Evolutionary conservation across 164 flowering plant species (phyloP).

Genomic region (Umbilicus rupestris): DNA sequence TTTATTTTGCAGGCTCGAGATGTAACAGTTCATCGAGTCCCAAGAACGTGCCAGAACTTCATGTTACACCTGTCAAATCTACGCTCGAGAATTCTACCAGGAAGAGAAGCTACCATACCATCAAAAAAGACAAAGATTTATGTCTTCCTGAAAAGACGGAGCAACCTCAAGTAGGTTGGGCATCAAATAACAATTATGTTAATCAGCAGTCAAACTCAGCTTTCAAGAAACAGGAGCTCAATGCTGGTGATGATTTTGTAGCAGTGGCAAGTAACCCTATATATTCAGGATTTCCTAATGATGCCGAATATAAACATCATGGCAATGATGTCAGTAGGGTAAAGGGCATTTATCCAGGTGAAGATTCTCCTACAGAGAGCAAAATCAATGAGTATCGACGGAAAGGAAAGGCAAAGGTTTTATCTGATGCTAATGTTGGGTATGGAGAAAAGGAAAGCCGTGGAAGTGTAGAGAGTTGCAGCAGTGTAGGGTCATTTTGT

Average conservation of each 20-base stretch:
- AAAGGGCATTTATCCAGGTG: not conserved
- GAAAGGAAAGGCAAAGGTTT: constrained; percentile 5
- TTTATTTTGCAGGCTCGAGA: constrained; percentile 1
- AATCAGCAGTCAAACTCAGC: not conserved
- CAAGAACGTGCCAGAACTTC: not conserved
- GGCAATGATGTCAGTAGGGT: not conserved
- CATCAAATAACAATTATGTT: not conserved
- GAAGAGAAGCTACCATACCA: not conserved
- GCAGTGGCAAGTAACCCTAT: too few species aligned
- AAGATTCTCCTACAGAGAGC: not conserved
- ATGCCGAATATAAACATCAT: too few species aligned
- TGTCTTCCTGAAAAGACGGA: not conserved
- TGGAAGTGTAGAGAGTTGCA: constrained; percentile 2
- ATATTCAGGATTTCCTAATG: too few species aligned
- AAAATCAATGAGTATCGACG: not conserved
- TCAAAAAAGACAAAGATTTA: not conserved
- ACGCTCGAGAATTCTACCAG: not conserved
- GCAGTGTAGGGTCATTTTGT: not conserved
- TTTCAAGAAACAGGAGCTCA: not conserved
- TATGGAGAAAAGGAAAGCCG: not conserved
- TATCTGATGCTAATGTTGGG: not conserved
- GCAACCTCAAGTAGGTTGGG: not conserved
- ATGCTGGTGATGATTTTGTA: not conserved
- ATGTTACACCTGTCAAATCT: not conserved
- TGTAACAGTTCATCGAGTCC: not conserved